phyloP scores from a whole-genome alignment of 208 protist genomes.

The Trypanosoma lewisi region DNA sequence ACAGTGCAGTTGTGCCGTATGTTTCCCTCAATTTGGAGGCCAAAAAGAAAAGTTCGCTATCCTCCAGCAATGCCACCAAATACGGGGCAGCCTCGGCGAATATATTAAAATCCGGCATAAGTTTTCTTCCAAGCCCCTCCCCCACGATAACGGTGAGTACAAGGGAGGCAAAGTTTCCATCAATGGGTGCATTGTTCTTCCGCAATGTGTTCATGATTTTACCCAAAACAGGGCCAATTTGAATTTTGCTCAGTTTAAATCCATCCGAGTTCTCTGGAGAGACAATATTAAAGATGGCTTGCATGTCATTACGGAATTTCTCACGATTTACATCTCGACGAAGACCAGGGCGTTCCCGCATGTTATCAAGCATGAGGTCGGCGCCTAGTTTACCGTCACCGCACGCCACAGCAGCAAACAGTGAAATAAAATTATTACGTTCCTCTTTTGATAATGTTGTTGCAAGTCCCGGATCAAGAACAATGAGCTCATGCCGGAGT shows the following conservation, averaged over 20 bases:
- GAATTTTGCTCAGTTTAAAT: slow-evolving; percentile 79
- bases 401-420: slow-evolving; percentile 88
- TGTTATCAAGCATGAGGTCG: slow-evolving; percentile 89
- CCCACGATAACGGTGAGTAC: slow-evolving; percentile 90
- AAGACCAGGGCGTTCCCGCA: slow-evolving; percentile 30
- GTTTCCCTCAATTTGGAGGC: slow-evolving; percentile 63
- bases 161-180: slow-evolving; percentile 90
- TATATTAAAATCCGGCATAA: slow-evolving; percentile 90
- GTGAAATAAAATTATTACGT: slow-evolving; percentile 90
- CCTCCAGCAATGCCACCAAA: slow-evolving; percentile 69
- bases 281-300: slow-evolving; percentile 76
- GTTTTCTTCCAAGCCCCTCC: slow-evolving; percentile 87
- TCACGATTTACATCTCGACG: slow-evolving; percentile 36
- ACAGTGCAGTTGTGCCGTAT: slow-evolving; percentile 56
- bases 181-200: slow-evolving; percentile 83
- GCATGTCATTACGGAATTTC: slow-evolving; percentile 71
- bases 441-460: slow-evolving; percentile 82
- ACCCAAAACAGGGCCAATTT: slow-evolving; percentile 74
- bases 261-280: slow-evolving; percentile 53
- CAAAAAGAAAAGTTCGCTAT: slow-evolving; percentile 66
- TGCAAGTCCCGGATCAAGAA: slow-evolving; percentile 91
- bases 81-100: slow-evolving; percentile 85
- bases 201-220: slow-evolving; percentile 79
- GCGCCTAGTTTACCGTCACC: slow-evolving; percentile 86
- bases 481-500: slow-evolving; percentile 60